Conservation (phyloP, 2,329 filamentous ascomycete genomes). For the Diplodia intermedia region DNA sequence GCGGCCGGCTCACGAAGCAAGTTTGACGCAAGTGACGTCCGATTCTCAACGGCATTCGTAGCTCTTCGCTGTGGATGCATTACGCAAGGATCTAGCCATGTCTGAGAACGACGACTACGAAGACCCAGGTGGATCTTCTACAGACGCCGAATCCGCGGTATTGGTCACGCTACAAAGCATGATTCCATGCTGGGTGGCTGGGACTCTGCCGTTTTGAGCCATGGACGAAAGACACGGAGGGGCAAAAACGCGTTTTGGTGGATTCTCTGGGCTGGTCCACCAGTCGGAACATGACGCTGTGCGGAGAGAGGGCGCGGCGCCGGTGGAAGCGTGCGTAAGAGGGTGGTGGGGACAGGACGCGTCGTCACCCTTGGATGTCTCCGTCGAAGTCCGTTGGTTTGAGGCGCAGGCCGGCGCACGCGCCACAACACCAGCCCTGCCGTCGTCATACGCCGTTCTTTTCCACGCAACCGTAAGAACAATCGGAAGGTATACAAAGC, state of each 20-base stretch:
- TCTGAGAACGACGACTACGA: background rate
- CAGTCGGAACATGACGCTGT: background rate
- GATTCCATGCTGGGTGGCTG: slow-evolving; percentile 11
- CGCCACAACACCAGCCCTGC: slow-evolving; percentile 16
- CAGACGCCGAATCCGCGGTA: background rate
- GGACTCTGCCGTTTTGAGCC: background rate
- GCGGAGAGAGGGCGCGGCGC: background rate
- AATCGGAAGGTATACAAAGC: background rate
- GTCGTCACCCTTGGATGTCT: slow-evolving; percentile 8
- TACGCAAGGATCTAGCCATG: background rate
- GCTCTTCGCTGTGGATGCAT: background rate
- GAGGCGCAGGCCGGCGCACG: slow-evolving; percentile 21
- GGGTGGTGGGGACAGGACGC: slow-evolving; percentile 10
- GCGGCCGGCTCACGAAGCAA: background rate
- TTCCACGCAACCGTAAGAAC: background rate
- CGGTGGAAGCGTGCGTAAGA: slow-evolving; percentile 2
- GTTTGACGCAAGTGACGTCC: slow-evolving; percentile 1
- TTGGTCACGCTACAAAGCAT: background rate
- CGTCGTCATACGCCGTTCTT: background rate
- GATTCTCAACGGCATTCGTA: background rate
- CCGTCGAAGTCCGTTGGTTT: background rate
- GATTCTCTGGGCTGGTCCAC: background rate
- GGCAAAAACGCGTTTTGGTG: background rate
- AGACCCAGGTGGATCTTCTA: background rate
- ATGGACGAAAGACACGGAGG: background rate